phyloP scores from a whole-genome alignment of 345 rosid species.

The Populus deltoides region DNA sequence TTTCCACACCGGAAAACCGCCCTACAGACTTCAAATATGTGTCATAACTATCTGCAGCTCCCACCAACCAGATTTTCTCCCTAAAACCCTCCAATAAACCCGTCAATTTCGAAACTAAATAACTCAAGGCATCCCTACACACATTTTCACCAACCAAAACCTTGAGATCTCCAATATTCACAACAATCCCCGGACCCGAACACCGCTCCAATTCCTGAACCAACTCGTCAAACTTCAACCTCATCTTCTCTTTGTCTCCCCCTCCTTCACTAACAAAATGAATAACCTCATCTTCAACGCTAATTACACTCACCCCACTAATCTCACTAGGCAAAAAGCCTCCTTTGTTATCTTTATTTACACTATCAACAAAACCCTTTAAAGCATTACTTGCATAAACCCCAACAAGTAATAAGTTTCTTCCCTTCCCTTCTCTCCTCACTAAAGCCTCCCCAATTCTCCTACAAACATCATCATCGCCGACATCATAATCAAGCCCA shows the following conservation, averaged over 20 bases:
- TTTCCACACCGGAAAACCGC: conserved; percentile 46
- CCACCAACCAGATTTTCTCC: conserved; percentile 56
- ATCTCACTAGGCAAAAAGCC: conserved; percentile 41
- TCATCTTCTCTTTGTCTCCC: conserved; percentile 25
- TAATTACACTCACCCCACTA: conserved; percentile 38
- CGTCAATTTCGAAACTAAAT: conserved; percentile 40
- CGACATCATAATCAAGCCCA: conserved; percentile 24
- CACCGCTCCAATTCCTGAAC: conserved; percentile 22
- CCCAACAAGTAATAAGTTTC: conserved; percentile 53
- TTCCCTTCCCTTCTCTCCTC: conserved; percentile 32
- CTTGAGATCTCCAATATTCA: conserved; percentile 55
- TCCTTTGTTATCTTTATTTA: conserved; percentile 27
- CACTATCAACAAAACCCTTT: conserved; percentile 34
- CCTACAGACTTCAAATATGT: conserved; percentile 43
- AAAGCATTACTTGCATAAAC: conserved; percentile 45
- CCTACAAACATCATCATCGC: conserved; percentile 40
- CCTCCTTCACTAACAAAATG: conserved; percentile 31
- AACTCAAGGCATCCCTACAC: conserved; percentile 21
- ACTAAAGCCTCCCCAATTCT: conserved; percentile 43
- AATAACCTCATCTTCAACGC: conserved; percentile 41
- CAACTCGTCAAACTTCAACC: conserved; percentile 32
- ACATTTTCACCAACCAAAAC: conserved; percentile 28
- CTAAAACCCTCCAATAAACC: conserved; percentile 35
- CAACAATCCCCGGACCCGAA: conserved; percentile 37
- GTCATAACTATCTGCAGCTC: conserved; percentile 43